phyloP scores from a whole-genome alignment of 306 rosid genomes.

The Ochetophila trinervis region DNA sequence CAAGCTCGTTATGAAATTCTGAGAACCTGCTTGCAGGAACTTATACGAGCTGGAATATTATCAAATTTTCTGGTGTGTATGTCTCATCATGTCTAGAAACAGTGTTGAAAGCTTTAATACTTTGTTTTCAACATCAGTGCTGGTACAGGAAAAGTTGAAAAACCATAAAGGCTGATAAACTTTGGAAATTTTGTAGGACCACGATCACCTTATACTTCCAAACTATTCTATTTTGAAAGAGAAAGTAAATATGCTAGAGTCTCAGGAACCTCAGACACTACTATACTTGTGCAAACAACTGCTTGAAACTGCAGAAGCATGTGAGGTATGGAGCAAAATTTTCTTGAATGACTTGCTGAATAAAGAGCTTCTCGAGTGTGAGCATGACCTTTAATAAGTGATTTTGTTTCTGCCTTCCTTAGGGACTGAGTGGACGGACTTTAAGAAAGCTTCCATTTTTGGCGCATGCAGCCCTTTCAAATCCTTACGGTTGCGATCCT shows the following conservation, averaged over 20 bases:
- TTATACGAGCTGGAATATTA: conserved; percentile 63
- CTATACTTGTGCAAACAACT: conserved; percentile 51
- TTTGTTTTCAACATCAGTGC: background rate
- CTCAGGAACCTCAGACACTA: conserved; percentile 35
- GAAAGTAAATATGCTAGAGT: conserved; percentile 40
- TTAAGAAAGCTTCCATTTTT: conserved; percentile 94
- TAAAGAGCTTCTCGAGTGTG: background rate
- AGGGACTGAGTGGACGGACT: conserved; percentile 94
- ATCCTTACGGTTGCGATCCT: conserved; percentile 65
- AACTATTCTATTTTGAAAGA: conserved; percentile 61
- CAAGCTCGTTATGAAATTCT: conserved; percentile 92
- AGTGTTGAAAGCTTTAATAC: conserved; percentile 2
- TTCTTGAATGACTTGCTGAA: conserved; percentile 10
- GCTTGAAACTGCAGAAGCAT: conserved; percentile 79
- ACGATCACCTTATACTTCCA: conserved; percentile 43
- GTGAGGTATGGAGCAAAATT: conserved; percentile 59
- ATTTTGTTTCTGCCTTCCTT: conserved; percentile 3
- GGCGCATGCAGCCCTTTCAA: conserved; percentile 69
- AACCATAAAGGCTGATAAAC: conserved; percentile 25
- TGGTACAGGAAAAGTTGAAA: conserved; percentile 16
- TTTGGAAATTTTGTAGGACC: conserved; percentile 46
- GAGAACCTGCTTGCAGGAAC: conserved; percentile 82
- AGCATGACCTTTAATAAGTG: background rate
- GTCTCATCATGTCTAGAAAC: conserved; percentile 15
- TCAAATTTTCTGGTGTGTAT: conserved; percentile 51